Conservation (phyloP, 2,329 filamentous ascomycete genomes). For the Trichoderma lentiforme region DNA sequence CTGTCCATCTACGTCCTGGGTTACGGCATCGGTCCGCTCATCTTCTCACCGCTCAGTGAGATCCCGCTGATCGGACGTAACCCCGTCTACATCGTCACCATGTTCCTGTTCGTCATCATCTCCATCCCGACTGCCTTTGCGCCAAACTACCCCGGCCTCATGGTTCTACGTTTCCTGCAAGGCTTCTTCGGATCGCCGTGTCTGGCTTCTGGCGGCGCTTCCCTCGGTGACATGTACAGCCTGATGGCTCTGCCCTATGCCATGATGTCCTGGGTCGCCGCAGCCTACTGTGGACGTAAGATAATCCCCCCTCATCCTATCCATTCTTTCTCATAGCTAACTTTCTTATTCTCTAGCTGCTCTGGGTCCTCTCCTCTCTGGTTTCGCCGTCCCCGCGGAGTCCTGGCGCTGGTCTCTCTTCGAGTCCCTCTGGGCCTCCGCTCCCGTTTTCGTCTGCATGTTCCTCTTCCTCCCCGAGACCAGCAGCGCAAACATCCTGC, state of each 20-base stretch:
- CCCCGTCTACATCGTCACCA: conserved; percentile 64
- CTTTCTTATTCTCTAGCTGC: conserved; percentile 37
- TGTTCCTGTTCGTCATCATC: conserved; percentile 66
- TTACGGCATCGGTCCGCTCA: conserved; percentile 60
- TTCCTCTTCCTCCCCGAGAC: conserved; percentile 65
- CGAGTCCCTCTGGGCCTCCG: conserved; percentile 61
- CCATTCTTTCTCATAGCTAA: background rate
- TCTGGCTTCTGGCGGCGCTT: conserved; percentile 56
- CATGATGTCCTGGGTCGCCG: conserved; percentile 57
- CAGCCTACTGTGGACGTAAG: conserved; percentile 47
- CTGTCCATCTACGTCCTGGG: conserved; percentile 62
- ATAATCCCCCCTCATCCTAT: background rate
- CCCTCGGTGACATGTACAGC: conserved; percentile 52
- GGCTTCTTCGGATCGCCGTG: conserved; percentile 66
- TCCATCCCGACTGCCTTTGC: conserved; percentile 62
- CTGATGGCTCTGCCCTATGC: conserved; percentile 55
- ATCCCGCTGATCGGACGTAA: conserved; percentile 65
- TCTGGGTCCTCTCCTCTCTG: conserved; percentile 58
- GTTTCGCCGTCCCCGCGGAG: conserved; percentile 56
- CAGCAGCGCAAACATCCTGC: conserved; percentile 54
- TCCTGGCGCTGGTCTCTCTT: conserved; percentile 63
- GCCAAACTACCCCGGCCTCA: conserved; percentile 59
- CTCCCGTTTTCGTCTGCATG: conserved; percentile 58
- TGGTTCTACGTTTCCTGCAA: conserved; percentile 62
- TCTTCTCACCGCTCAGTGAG: conserved; percentile 66